These are phyloP conservation scores for Xylaria sp. DNA, from an alignment of 2,329 filamentous ascomycete species.

Conservation along the genomic window DNA sequence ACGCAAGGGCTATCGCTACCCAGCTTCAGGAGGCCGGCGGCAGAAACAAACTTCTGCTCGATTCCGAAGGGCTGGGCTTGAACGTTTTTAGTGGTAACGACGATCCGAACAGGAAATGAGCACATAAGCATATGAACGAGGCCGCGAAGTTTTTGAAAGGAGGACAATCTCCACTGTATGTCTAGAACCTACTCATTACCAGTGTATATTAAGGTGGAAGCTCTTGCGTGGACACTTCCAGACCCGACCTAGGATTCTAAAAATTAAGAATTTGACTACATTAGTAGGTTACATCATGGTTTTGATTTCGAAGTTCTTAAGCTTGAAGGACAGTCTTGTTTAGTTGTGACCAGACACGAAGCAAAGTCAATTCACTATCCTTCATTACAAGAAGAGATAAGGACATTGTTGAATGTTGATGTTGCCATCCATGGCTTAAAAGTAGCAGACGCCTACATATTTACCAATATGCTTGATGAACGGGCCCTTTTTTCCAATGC, in stretches of 20 bases:
- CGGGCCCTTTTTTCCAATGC: not conserved
- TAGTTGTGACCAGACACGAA: not conserved
- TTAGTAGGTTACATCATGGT: not conserved
- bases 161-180: constrained; percentile 54
- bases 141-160: constrained; percentile 31
- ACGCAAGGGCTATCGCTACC: constrained; percentile 87
- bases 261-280: not conserved
- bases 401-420: not conserved
- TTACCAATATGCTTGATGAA: too few relatives aligned
- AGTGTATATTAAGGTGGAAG: constrained; percentile 44
- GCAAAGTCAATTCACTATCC: not conserved
- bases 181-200: constrained; percentile 46
- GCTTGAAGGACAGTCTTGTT: not conserved
- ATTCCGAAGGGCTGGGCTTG: constrained; percentile 88
- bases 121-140: constrained; percentile 28
- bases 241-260: not conserved
- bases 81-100: constrained; percentile 74
- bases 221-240: constrained; percentile 5
- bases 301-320: not conserved
- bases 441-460: not conserved
- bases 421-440: not conserved
- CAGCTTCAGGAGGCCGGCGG: constrained; percentile 87
- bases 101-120: constrained; percentile 60
- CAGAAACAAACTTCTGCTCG: constrained; percentile 93
- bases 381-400: not conserved